A percentile compares a stretch with the other conserved stretches of the same genome.
Evolutionary conservation across 2,329 filamentous ascomycete genomes (phyloP).

Genomic region (Fusarium mundagurra): DNA sequence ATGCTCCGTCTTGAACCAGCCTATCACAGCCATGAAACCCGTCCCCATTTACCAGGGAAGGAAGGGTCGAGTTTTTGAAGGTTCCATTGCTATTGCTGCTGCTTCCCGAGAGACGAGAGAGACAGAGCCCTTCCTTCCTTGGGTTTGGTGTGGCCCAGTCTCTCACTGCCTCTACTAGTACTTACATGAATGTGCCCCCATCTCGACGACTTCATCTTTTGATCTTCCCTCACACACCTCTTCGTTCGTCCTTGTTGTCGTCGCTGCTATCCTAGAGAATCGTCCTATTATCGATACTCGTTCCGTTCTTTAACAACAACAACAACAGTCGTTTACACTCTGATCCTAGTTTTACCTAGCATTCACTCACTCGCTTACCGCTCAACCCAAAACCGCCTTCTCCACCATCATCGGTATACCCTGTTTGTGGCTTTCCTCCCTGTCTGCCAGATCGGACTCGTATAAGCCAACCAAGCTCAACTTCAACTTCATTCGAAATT

Average conservation of each 20-base stretch:
- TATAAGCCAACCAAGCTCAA: constrained; percentile 19
- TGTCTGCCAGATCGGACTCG: constrained; percentile 25
- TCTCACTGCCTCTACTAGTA: constrained; percentile 3
- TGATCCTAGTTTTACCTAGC: constrained; percentile 29
- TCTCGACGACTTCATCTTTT: constrained; percentile 13
- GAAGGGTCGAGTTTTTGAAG: constrained; percentile 8
- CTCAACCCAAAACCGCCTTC: constrained; percentile 23
- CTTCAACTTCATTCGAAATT: constrained; percentile 12
- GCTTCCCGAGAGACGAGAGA: constrained; percentile 17
- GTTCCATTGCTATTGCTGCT: constrained; percentile 7
- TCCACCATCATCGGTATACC: constrained; percentile 32
- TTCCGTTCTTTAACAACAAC: constrained; percentile 40
- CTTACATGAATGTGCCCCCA: constrained; percentile 29
- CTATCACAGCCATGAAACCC: constrained; percentile 28
- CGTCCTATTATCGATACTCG: constrained; percentile 39
- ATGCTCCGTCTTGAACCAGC: constrained; percentile 15
- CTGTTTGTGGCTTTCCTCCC: constrained; percentile 37
- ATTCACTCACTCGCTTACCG: constrained; percentile 14
- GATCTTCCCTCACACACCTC: constrained; percentile 21
- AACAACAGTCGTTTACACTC: constrained; percentile 11
- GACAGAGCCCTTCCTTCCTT: constrained; percentile 24
- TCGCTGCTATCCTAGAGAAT: constrained; percentile 30
- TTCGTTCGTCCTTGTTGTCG: constrained; percentile 25
- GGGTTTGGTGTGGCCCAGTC: constrained; percentile 16
- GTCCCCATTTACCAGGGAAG: constrained; percentile 26